Evolutionary conservation across 768 basidiomycete species (phyloP).

Genomic region (Tylopilus vinaceipallidus): DNA sequence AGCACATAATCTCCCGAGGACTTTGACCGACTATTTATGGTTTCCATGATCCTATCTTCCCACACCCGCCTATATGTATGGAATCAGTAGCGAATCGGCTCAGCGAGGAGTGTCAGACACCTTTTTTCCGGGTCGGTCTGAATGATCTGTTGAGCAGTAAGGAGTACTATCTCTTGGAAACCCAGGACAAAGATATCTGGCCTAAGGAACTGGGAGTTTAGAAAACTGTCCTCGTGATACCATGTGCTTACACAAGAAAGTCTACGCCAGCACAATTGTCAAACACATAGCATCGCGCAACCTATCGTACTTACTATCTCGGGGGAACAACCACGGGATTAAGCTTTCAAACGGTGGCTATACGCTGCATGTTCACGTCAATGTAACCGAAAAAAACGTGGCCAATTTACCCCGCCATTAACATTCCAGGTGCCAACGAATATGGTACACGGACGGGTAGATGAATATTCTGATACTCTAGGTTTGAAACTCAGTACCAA

Average conservation of each 20-base stretch:
- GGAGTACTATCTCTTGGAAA: constrained; percentile 96
- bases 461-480: constrained; percentile 83
- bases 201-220: constrained; percentile 36
- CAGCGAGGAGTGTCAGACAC: constrained; percentile 37
- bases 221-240: constrained; percentile 21
- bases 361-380: constrained; percentile 8
- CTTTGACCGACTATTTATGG: constrained; percentile 67
- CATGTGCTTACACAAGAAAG: constrained; percentile 16
- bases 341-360: constrained; percentile 80
- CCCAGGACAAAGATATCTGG: constrained; percentile 90
- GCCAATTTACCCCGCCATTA: constrained; percentile 71
- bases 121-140: constrained; percentile 94
- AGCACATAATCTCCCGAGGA: constrained; percentile 77
- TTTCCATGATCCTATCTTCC: constrained; percentile 81
- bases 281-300: not conserved
- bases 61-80: constrained; percentile 65
- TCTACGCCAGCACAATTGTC: constrained; percentile 11
- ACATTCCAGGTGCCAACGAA: constrained; percentile 96
- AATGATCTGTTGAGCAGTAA: constrained; percentile 96
- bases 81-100: not conserved
- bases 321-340: constrained; percentile 87
- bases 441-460: constrained; percentile 64
- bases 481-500: constrained; percentile 1
- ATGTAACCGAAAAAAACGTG: not conserved
- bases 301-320: constrained; percentile 53